Evolutionary conservation across 805 yeast genomes (phyloP).

Genomic region (Wickerhamomyces rabaulensis): DNA sequence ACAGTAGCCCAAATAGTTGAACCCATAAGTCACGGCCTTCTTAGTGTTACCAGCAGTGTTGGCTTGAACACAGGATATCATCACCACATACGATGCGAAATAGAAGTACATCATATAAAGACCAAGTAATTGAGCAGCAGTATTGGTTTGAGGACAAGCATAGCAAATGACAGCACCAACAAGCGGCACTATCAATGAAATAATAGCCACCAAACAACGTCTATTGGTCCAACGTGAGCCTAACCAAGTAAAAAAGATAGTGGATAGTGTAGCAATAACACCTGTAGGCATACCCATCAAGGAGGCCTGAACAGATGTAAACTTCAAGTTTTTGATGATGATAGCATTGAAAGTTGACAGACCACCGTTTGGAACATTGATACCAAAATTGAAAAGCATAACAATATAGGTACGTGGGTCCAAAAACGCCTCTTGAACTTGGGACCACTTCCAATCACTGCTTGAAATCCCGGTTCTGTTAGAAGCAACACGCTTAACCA

Average conservation of each 20-base stretch:
- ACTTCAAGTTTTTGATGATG: slow-evolving; percentile 20
- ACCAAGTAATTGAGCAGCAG: slow-evolving; percentile 26
- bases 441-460: slow-evolving; percentile 33
- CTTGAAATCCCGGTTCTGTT: slow-evolving; percentile 42
- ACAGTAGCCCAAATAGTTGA: slow-evolving; percentile 34
- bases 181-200: slow-evolving; percentile 25
- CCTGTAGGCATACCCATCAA: slow-evolving; percentile 26
- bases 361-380: slow-evolving; percentile 31
- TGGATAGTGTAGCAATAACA: slow-evolving; percentile 27
- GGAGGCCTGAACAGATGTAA: slow-evolving; percentile 21
- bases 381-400: slow-evolving; percentile 27
- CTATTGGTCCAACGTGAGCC: slow-evolving; percentile 27
- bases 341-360: slow-evolving; percentile 24
- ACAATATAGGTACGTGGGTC: slow-evolving; percentile 35
- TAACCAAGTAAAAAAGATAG: slow-evolving; percentile 28
- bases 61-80: slow-evolving; percentile 30
- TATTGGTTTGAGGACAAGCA: slow-evolving; percentile 18
- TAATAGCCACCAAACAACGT: slow-evolving; percentile 23
- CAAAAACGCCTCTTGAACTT: slow-evolving; percentile 36
- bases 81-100: slow-evolving; percentile 28
- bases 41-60: slow-evolving; percentile 45
- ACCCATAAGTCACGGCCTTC: slow-evolving; percentile 31
- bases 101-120: slow-evolving; percentile 30
- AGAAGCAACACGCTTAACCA: slow-evolving; percentile 34
- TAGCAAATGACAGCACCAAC: slow-evolving; percentile 25